phyloP scores from a whole-genome alignment of 495 filamentous ascomycete genomes.

The Niebla homalea region DNA sequence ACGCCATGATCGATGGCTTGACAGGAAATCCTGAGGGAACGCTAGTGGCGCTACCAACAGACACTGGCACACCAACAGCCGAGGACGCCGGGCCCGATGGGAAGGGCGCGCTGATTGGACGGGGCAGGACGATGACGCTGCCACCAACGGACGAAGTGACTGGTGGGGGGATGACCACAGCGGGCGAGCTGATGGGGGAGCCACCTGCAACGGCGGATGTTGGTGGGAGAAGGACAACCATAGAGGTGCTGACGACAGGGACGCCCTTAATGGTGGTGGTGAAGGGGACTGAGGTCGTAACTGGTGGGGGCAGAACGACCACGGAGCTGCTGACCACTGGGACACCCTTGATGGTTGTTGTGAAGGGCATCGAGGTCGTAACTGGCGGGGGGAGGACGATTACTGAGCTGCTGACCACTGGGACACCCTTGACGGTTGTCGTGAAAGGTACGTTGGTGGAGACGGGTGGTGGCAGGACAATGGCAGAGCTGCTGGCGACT shows the following conservation, averaged over 20 bases:
- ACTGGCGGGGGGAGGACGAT: background rate
- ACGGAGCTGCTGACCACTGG: background rate
- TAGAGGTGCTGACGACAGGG: background rate
- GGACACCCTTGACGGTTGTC: background rate
- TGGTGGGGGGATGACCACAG: constrained; percentile 6
- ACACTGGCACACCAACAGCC: constrained; percentile 5
- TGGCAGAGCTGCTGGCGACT: background rate
- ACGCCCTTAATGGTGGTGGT: background rate
- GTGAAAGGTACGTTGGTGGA: constrained; percentile 1
- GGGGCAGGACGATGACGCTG: background rate
- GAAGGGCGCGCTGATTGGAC: background rate
- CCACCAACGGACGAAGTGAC: background rate
- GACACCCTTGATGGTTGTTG: background rate
- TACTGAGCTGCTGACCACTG: background rate
- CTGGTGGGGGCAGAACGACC: background rate
- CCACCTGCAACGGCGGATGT: background rate
- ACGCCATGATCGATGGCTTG: constrained; percentile 2
- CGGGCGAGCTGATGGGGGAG: background rate
- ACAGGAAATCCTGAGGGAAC: constrained; percentile 4
- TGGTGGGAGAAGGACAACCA: background rate
- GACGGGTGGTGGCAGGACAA: background rate
- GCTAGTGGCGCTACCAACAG: constrained; percentile 8
- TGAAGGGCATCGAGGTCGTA: constrained; percentile 1
- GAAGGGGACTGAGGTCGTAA: constrained; percentile 1
- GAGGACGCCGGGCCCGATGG: constrained; percentile 6